phyloP scores from a whole-genome alignment of 805 yeast genomes.

The Yamadazyma philogaea region DNA sequence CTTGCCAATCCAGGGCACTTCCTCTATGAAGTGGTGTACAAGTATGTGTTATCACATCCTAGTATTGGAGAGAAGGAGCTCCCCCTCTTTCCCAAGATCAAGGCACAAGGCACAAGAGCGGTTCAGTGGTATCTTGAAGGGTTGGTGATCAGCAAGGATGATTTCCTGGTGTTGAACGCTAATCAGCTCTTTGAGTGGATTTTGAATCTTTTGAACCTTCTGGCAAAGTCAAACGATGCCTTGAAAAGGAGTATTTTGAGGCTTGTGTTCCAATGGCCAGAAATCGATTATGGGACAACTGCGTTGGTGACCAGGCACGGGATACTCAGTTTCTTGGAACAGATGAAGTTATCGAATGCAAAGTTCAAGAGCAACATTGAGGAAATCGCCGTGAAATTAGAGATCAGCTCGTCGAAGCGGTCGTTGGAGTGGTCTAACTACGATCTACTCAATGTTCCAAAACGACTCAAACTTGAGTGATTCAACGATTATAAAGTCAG shows the following conservation, averaged over 20 bases:
- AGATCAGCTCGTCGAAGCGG: slow-evolving; percentile 48
- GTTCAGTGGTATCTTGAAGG: slow-evolving; percentile 55
- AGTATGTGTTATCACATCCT: slow-evolving; percentile 63
- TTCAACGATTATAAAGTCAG: background rate
- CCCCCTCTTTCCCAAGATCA: slow-evolving; percentile 44
- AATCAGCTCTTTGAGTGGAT: slow-evolving; percentile 67
- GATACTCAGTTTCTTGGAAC: slow-evolving; percentile 30
- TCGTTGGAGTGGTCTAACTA: slow-evolving; percentile 57
- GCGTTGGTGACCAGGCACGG: slow-evolving; percentile 58
- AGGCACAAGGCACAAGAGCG: slow-evolving; percentile 49
- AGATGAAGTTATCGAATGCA: slow-evolving; percentile 15
- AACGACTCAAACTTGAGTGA: slow-evolving; percentile 26
- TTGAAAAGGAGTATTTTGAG: slow-evolving; percentile 39
- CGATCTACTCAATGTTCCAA: slow-evolving; percentile 46
- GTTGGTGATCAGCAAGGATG: slow-evolving; percentile 22
- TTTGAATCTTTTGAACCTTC: slow-evolving; percentile 51
- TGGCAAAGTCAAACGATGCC: slow-evolving; percentile 38
- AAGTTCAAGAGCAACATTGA: slow-evolving; percentile 42
- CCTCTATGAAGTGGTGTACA: slow-evolving; percentile 66
- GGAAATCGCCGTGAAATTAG: slow-evolving; percentile 46
- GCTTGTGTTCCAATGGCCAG: slow-evolving; percentile 47
- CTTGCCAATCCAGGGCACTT: slow-evolving; percentile 68
- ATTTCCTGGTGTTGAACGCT: slow-evolving; percentile 50
- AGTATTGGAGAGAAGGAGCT: slow-evolving; percentile 37
- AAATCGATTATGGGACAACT: slow-evolving; percentile 57